Evolutionary conservation across 1,284 basidiomycete species (phyloP), one percentile per base, ranked within the genome.

Genomic region (Bjerkandera adusta): DNA sequence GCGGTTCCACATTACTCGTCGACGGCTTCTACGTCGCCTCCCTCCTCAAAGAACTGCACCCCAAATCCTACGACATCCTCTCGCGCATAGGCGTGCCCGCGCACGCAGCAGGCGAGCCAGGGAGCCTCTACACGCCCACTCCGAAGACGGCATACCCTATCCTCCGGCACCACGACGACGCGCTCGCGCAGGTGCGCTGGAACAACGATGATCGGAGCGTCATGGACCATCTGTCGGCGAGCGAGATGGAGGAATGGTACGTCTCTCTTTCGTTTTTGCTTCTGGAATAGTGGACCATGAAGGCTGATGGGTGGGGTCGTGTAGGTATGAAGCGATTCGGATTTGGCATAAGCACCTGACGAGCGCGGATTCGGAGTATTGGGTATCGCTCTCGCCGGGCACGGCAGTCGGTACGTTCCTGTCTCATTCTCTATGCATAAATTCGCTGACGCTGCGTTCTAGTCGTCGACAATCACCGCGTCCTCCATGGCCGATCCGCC

Each of bases 401-500:
- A 96, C 86, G 0, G 86, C 85, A 25, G 76, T 98, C 42, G 82
- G 91, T 91, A 58, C 59, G 88, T 75, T 2, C 18, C 26, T 8
- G 21, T 35, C n/a, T 48, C 36, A 10, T 25, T 25, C 40, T 41
- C 45, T 36, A 42, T 42, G 20, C 25, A 36, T 36, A 45, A 39
- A 39, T 42, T 24, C 16, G 26, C 29, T 41, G 13, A 49, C 25
- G 29, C 24, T 25, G n/a, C 6, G 8, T 11, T 29, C 3, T 58
- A 91, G 90, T 94, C 29, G 79, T 97, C 43, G 89, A 99, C 67
- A 98, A 99, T 62, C 91, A 97, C 65, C 81, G 96, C 10, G 92
- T 98, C 3, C 72, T 99, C 44, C 97, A 98, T 57, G 96, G 96
- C 5, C 84, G 96, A 6, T 90, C 92, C 0, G 80, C 84, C 0